Evolutionary conservation across 2,329 filamentous ascomycete genomes (phyloP).

Genomic region (Alternaria infectoria): DNA sequence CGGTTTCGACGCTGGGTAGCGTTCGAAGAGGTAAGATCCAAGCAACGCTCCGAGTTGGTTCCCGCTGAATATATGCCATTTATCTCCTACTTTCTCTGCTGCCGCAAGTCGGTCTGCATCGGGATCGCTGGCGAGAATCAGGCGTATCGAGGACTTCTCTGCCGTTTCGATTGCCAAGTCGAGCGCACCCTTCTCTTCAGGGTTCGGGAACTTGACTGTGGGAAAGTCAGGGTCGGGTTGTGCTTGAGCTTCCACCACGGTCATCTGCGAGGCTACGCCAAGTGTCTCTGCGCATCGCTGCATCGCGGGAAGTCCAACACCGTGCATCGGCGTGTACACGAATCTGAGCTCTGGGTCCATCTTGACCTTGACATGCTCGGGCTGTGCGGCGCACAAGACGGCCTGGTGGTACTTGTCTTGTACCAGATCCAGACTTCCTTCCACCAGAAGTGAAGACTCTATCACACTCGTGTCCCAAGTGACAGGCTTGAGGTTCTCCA

Average conservation of each 20-base stretch:
- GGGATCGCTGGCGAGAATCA: slow-evolving; percentile 69
- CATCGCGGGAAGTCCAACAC: slow-evolving; percentile 60
- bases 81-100: slow-evolving; percentile 63
- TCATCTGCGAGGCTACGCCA: slow-evolving; percentile 53
- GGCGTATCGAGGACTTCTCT: slow-evolving; percentile 53
- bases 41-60: slow-evolving; percentile 69
- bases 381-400: slow-evolving; percentile 49
- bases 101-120: slow-evolving; percentile 70
- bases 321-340: slow-evolving; percentile 65
- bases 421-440: slow-evolving; percentile 51
- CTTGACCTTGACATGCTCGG: slow-evolving; percentile 28
- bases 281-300: slow-evolving; percentile 47
- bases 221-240: slow-evolving; percentile 69
- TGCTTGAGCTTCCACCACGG: slow-evolving; percentile 58
- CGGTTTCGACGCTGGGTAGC: slow-evolving; percentile 45
- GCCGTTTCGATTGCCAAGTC: slow-evolving; percentile 65
- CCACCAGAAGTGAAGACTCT: slow-evolving; percentile 50
- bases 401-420: slow-evolving; percentile 53
- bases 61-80: slow-evolving; percentile 68
- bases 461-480: slow-evolving; percentile 56
- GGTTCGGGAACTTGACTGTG: slow-evolving; percentile 69
- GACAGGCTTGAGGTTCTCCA: slow-evolving; percentile 60
- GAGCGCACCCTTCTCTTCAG: slow-evolving; percentile 68
- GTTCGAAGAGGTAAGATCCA: slow-evolving; percentile 63
- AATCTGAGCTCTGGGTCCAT: slow-evolving; percentile 48